Evolutionary conservation across 2,329 filamentous ascomycete species (phyloP).

Genomic region (Acrodontium crateriforme): DNA sequence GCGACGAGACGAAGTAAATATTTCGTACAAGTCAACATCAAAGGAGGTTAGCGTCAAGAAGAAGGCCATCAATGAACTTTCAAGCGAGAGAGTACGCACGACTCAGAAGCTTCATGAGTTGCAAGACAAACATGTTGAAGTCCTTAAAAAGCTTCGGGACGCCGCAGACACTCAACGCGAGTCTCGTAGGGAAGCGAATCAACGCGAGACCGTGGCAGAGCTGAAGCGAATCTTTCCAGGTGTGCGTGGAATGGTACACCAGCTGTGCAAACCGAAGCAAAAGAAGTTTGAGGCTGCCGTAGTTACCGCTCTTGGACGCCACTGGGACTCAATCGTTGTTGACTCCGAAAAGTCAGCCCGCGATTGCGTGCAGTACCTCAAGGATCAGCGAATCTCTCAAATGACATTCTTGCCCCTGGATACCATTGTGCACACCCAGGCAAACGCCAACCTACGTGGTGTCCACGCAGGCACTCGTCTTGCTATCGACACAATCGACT

Average conservation of each 20-base stretch:
- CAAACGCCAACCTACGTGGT: constrained; percentile 82
- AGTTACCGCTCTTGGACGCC: constrained; percentile 76
- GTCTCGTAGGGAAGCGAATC: constrained; percentile 63
- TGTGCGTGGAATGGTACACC: constrained; percentile 77
- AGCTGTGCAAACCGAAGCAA: constrained; percentile 90
- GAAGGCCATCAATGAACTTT: constrained; percentile 73
- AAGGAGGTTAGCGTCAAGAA: constrained; percentile 77
- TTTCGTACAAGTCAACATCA: constrained; percentile 47
- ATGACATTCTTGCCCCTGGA: constrained; percentile 94
- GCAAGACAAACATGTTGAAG: constrained; percentile 79
- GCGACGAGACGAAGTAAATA: constrained; percentile 49
- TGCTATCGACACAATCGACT: constrained; percentile 93
- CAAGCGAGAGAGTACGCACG: constrained; percentile 68
- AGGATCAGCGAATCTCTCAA: constrained; percentile 72
- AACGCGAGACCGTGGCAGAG: constrained; percentile 71
- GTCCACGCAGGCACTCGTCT: constrained; percentile 67
- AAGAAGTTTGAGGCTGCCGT: constrained; percentile 94
- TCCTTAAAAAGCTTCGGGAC: constrained; percentile 66
- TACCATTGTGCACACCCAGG: constrained; percentile 87
- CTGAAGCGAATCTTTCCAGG: constrained; percentile 86
- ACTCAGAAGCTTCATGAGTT: constrained; percentile 75
- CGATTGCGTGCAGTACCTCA: constrained; percentile 88
- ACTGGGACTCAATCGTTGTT: constrained; percentile 89
- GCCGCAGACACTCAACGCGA: constrained; percentile 77
- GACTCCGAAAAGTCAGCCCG: constrained; percentile 89